Conservation (phyloP, 495 filamentous ascomycete species). For the Penicillium arizonense region DNA sequence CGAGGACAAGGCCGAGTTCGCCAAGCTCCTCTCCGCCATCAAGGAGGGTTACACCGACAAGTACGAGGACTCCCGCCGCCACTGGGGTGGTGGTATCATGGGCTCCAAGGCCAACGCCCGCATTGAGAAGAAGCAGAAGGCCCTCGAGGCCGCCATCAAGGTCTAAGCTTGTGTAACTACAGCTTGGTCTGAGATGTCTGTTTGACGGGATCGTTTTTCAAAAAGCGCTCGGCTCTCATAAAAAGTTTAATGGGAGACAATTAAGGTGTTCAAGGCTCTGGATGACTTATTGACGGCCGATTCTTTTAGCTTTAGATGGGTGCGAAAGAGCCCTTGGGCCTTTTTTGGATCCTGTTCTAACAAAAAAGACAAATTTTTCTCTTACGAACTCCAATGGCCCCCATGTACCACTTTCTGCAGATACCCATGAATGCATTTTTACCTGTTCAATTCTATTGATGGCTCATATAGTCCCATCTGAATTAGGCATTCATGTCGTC, state of each 20-base stretch:
- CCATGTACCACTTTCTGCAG: conserved; percentile 45
- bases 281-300: conserved; percentile 33
- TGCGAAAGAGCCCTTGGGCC: conserved; percentile 26
- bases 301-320: conserved; percentile 41
- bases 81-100: conserved; percentile 99
- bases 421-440: conserved; percentile 53
- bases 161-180: conserved; percentile 60
- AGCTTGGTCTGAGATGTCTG: conserved; percentile 20
- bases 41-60: conserved; percentile 98
- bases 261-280: conserved; percentile 28
- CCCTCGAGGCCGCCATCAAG: conserved; percentile 88
- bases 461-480: conserved; percentile 17
- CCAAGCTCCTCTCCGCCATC: conserved; percentile 92
- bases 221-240: conserved; percentile 17
- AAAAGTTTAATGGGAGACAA: conserved; percentile 27
- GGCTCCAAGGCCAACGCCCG: conserved; percentile 92
- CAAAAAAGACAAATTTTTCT: conserved; percentile 24
- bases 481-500: conserved; percentile 30
- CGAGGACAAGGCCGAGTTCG: conserved; percentile 96
- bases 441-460: conserved; percentile 25
- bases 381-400: conserved; percentile 26
- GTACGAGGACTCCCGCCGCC: conserved; percentile 86
- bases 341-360: conserved; percentile 26
- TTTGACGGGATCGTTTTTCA: conserved; percentile 24
- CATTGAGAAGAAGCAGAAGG: conserved; percentile 96